These are phyloP conservation scores for Thelephora terrestris DNA, from an alignment of 1,284 basidiomycete genomes.

Conservation along the genomic window DNA sequence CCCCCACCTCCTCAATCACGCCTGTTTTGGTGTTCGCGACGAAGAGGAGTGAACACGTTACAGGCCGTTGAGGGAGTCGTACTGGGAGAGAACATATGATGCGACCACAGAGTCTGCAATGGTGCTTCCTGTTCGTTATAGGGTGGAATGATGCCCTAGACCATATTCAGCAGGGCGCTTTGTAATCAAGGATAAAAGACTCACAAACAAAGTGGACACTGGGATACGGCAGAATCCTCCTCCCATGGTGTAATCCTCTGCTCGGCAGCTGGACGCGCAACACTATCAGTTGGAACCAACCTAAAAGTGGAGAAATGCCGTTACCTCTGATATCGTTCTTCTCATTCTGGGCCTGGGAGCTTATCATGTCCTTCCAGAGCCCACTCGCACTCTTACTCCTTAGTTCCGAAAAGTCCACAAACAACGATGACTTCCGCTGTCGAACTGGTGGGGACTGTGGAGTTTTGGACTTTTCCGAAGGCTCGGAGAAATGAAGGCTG, in stretches of 20 bases:
- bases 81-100: constrained; percentile 89
- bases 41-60: constrained; percentile 70
- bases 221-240: constrained; percentile 64
- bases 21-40: constrained; percentile 69
- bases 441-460: background rate
- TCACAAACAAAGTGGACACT: constrained; percentile 82
- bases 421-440: constrained; percentile 50
- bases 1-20: constrained; percentile 74
- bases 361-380: constrained; percentile 49
- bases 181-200: constrained; percentile 20
- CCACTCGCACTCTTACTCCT: constrained; percentile 50
- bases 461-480: constrained; percentile 5
- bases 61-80: constrained; percentile 58
- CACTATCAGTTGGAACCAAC: constrained; percentile 4
- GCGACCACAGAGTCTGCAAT: constrained; percentile 89
- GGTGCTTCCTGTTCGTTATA: constrained; percentile 90
- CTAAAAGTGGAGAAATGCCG: constrained; percentile 9
- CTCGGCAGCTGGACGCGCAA: constrained; percentile 52
- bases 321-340: constrained; percentile 53
- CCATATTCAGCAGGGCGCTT: constrained; percentile 1
- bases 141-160: constrained; percentile 74
- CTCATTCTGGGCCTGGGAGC: constrained; percentile 29
- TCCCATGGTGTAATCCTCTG: constrained; percentile 95
- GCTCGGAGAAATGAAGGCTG: constrained; percentile 65
- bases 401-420: constrained; percentile 46